These are phyloP conservation scores for Botrytis pseudocinerea DNA, from an alignment of 2,329 filamentous ascomycete genomes.

Conservation along the genomic window DNA sequence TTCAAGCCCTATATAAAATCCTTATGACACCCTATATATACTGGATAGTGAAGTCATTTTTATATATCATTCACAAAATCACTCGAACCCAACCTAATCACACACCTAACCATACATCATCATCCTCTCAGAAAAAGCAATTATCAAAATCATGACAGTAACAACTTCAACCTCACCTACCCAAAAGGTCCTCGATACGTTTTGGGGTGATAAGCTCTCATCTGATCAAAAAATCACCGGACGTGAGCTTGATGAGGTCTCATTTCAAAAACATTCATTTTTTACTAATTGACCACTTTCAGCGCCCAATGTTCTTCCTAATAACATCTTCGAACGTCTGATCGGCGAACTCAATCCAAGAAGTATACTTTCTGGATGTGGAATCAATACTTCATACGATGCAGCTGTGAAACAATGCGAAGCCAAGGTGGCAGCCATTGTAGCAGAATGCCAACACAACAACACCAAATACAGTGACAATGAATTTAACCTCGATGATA, in stretches of 20 bases:
- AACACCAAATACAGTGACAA: constrained; percentile 82
- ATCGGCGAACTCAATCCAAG: neutral
- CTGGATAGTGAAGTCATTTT: neutral
- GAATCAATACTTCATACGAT: constrained; percentile 61
- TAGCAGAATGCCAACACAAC: constrained; percentile 64
- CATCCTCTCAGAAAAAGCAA: neutral
- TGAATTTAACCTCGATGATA: constrained; percentile 74
- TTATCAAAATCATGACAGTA: neutral
- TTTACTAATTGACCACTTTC: neutral
- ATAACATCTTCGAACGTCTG: constrained; percentile 6
- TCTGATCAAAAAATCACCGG: neutral
- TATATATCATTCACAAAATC: neutral
- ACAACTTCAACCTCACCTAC: neutral
- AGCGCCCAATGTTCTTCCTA: constrained; percentile 21
- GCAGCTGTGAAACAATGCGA: constrained; percentile 67
- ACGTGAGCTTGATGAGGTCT: neutral
- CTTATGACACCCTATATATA: neutral
- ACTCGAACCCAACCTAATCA: neutral
- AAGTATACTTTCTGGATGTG: neutral
- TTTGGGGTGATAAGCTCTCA: constrained; percentile 17
- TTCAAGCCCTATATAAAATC: neutral
- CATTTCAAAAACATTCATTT: neutral
- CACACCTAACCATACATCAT: neutral
- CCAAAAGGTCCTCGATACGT: constrained; percentile 12
- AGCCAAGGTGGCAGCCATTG: constrained; percentile 59